Conservation (phyloP, 805 yeast genomes). For the Candida caryicola region DNA sequence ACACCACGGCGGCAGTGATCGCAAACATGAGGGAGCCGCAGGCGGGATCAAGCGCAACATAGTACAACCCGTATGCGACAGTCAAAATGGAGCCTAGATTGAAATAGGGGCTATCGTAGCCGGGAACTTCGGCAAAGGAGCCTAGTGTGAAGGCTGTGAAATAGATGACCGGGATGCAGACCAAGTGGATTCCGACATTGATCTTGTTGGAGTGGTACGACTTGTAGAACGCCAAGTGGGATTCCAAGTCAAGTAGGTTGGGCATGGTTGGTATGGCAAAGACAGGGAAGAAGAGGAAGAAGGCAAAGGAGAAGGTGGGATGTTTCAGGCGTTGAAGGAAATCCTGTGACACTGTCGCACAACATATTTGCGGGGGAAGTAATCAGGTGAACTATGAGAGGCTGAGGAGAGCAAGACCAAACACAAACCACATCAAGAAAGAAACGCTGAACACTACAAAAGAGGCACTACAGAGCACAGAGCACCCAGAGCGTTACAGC, state of each 20-base stretch:
- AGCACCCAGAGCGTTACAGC: no score
- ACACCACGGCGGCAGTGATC: conserved; percentile 22
- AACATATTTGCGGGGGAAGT: no score
- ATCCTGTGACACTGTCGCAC: no score
- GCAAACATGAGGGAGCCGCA: conserved; percentile 33
- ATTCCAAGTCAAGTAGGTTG: conserved; percentile 32
- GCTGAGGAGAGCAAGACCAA: no score
- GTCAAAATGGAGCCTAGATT: conserved; percentile 50
- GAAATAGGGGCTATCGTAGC: conserved; percentile 20
- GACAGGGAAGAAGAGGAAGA: background rate
- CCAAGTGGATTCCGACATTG: conserved; percentile 74
- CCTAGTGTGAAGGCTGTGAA: conserved; percentile 48
- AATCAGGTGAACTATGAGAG: no score
- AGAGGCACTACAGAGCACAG: no score
- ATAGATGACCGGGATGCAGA: conserved; percentile 78
- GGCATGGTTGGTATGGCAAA: conserved; percentile 28
- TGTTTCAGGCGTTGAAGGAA: no score
- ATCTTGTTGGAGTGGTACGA: conserved; percentile 50
- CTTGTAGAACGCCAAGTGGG: conserved; percentile 41
- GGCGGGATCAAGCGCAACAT: conserved; percentile 52
- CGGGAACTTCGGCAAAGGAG: conserved; percentile 21
- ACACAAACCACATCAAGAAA: no score
- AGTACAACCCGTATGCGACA: conserved; percentile 53
- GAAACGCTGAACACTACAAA: no score
- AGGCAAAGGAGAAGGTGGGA: no score